Conservation (phyloP, 208 protist genomes). For the Trypanosoma lewisi region DNA sequence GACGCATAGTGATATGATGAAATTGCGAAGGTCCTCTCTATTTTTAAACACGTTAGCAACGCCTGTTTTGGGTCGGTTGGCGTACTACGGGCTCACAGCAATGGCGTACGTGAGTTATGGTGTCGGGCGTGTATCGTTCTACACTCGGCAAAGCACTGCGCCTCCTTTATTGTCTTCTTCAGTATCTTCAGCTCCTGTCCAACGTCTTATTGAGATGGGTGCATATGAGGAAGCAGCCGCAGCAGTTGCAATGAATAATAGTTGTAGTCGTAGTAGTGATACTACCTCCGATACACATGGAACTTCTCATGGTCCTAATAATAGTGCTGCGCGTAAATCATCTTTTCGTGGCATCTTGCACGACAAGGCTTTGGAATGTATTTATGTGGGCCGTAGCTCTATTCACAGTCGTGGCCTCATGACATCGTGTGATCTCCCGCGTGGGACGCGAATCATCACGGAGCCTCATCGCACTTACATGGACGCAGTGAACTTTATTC, state of each 20-base stretch:
- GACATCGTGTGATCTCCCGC: conserved; percentile 29
- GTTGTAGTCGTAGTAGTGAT: conserved; percentile 5
- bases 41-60: conserved; percentile 12
- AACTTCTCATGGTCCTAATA: not conserved
- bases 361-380: conserved; percentile 30
- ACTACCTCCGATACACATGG: too few species aligned
- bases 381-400: conserved; percentile 61
- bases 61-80: conserved; percentile 17
- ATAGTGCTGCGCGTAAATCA: not conserved
- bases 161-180: conserved; percentile 22
- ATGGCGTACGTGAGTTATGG: conserved; percentile 55
- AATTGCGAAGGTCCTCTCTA: conserved; percentile 1
- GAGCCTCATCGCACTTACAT: conserved; percentile 56
- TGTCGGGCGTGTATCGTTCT: conserved; percentile 43
- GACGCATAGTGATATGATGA: conserved; percentile 5
- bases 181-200: not conserved
- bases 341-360: conserved; percentile 32
- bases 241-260: not conserved
- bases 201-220: conserved; percentile 19
- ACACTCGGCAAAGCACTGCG: conserved; percentile 38
- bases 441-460: conserved; percentile 60
- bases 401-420: conserved; percentile 76
- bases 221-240: conserved; percentile 25
- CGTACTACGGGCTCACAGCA: conserved; percentile 10
- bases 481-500: conserved; percentile 38